Conservation (phyloP, 352 stramenopile genomes). For the Globisporangium spinosum region DNA sequence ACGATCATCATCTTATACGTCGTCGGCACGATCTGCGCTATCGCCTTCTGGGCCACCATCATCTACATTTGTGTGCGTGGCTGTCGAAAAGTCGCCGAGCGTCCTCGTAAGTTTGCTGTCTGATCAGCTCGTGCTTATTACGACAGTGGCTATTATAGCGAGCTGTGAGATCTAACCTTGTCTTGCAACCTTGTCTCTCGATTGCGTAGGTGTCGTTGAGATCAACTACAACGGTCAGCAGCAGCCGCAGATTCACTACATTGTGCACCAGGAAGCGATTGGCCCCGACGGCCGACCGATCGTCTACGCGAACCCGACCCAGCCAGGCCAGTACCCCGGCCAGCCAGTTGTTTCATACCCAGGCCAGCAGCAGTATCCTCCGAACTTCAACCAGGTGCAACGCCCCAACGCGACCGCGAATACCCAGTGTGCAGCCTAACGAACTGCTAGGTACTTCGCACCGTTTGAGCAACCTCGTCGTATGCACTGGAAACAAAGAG, state of each 20-base stretch:
- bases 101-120: background rate
- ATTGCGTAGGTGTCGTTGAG: background rate
- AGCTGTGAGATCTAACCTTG: too few species aligned
- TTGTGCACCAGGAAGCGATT: background rate
- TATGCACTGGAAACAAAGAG: too few species aligned
- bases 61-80: background rate
- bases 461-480: too few species aligned
- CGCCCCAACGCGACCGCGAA: too few species aligned
- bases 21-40: too few species aligned
- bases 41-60: background rate
- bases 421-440: too few species aligned
- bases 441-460: too few species aligned
- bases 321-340: background rate
- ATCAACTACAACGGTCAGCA: background rate
- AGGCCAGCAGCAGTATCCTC: background rate
- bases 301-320: background rate
- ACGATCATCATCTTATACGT: too few species aligned
- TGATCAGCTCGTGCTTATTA: too few species aligned
- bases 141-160: too few species aligned
- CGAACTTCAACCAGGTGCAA: too few species aligned
- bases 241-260: conserved; percentile 5
- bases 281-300: background rate
- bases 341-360: background rate
- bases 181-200: too few species aligned
- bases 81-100: background rate